A percentile compares a stretch with the other conserved stretches of the same genome.
These are phyloP conservation scores for Calocybe cyanea DNA, from an alignment of 768 basidiomycete genomes.

Conservation along the genomic window DNA sequence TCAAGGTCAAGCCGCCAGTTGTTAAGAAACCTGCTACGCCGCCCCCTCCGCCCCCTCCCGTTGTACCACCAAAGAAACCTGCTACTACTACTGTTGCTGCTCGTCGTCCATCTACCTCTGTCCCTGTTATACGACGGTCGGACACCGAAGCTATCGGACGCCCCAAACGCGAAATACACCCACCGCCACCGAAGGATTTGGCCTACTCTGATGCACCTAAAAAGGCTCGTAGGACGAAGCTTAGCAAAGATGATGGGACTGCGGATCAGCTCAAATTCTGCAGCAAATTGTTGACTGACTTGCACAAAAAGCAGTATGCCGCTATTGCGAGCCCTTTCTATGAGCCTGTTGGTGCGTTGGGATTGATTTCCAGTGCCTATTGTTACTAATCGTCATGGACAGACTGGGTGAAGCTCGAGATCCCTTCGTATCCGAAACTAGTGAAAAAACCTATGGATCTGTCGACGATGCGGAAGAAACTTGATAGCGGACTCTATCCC, in stretches of 20 bases:
- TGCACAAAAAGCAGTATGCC: constrained; percentile 78
- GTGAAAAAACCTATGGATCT: constrained; percentile 97
- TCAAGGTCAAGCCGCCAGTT: constrained; percentile 36
- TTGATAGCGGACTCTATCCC: constrained; percentile 73
- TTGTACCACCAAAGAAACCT: constrained; percentile 41
- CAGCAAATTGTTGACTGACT: constrained; percentile 64
- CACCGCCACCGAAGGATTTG: constrained; percentile 89
- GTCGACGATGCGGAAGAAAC: constrained; percentile 80
- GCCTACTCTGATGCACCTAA: constrained; percentile 77
- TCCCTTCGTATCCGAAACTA: constrained; percentile 83
- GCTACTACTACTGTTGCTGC: constrained; percentile 38
- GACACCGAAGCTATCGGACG: constrained; percentile 61
- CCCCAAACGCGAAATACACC: constrained; percentile 98
- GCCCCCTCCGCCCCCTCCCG: constrained; percentile 38
- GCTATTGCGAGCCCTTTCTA: constrained; percentile 79
- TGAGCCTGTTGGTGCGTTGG: constrained; percentile 82
- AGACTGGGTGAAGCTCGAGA: constrained; percentile 77
- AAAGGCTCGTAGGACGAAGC: constrained; percentile 61
- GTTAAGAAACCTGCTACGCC: constrained; percentile 49
- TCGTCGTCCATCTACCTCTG: constrained; percentile 75
- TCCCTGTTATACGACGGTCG: constrained; percentile 80
- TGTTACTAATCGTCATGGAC: constrained; percentile 8
- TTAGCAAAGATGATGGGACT: constrained; percentile 60
- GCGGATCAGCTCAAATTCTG: constrained; percentile 86
- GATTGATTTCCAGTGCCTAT: constrained; percentile 1